Conservation (phyloP, 495 filamentous ascomycete species). For the Podospora anserina region DNA sequence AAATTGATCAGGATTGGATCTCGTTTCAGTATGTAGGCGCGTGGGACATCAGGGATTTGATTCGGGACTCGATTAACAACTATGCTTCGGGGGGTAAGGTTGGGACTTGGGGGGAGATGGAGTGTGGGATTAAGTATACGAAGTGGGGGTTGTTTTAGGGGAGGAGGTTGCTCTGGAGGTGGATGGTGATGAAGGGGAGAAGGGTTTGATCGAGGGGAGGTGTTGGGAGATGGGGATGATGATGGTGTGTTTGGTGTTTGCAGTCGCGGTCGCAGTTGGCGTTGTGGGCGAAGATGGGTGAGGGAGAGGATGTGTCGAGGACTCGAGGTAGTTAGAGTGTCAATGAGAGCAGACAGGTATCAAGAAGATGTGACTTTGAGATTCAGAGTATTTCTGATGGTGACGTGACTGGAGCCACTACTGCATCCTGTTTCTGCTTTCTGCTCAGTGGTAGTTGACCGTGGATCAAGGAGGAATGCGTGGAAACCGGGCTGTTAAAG, state of each 20-base stretch:
- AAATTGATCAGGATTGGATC: background rate
- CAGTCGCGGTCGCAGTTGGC: too few species aligned
- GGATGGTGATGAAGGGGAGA: background rate
- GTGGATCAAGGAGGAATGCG: too few species aligned
- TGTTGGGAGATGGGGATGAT: too few species aligned
- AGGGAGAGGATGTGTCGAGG: too few species aligned
- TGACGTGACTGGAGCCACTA: too few species aligned
- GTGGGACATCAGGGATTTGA: background rate
- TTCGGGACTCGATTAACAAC: background rate
- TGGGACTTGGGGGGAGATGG: background rate
- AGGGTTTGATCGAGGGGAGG: background rate
- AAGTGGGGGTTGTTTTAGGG: background rate
- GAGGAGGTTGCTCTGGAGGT: background rate
- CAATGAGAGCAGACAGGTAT: too few species aligned
- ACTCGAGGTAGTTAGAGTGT: too few species aligned
- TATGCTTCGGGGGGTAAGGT: background rate
- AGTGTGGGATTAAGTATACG: background rate
- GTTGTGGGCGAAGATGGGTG: background rate
- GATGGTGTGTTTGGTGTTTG: background rate
- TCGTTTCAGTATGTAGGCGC: background rate
- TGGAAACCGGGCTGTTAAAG: too few species aligned
- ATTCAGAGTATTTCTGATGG: too few species aligned
- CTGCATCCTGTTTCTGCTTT: too few species aligned
- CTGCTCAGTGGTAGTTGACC: too few species aligned
- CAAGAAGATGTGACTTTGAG: too few species aligned